phyloP scores from a whole-genome alignment of 1,284 basidiomycete species.

The Ustilago xerochloae region DNA sequence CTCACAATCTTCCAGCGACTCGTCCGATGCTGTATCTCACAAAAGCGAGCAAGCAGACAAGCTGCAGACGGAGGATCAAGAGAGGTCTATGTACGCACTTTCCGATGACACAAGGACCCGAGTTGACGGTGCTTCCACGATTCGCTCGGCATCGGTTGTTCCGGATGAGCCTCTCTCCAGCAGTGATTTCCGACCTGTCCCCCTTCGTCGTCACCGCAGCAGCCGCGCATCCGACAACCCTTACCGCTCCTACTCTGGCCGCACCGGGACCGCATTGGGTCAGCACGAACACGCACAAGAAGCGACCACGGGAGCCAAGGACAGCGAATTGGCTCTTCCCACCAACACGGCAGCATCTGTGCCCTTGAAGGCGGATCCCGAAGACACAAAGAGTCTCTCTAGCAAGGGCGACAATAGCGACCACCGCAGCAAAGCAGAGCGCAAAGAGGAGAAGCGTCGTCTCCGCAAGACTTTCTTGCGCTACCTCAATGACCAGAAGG shows the following conservation, averaged over 20 bases:
- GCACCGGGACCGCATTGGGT: conserved; percentile 15
- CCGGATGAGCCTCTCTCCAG: conserved; percentile 22
- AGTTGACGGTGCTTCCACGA: conserved; percentile 30
- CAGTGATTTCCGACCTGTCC: conserved; percentile 4
- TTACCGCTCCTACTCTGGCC: conserved; percentile 22
- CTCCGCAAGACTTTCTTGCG: conserved; percentile 33
- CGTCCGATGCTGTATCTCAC: conserved; percentile 6
- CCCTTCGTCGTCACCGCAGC: conserved; percentile 26
- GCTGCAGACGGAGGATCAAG: background rate
- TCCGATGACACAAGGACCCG: conserved; percentile 37
- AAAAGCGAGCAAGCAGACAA: conserved; percentile 5
- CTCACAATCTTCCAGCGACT: conserved; percentile 9
- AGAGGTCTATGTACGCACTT: conserved; percentile 10
- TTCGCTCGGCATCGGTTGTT: conserved; percentile 24
- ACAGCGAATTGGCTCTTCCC: conserved; percentile 17
- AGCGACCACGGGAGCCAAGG: conserved; percentile 5
- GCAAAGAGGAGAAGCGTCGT: conserved; percentile 35
- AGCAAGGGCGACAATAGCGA: conserved; percentile 2
- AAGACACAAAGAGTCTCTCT: conserved; percentile 7
- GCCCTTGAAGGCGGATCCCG: background rate
- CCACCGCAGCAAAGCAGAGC: conserved; percentile 12
- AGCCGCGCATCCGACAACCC: conserved; percentile 32
- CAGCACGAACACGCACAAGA: conserved; percentile 46
- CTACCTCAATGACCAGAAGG: conserved; percentile 40
- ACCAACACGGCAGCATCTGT: conserved; percentile 14